Conservation (phyloP, 306 rosid genomes). For the Pueraria montana region DNA sequence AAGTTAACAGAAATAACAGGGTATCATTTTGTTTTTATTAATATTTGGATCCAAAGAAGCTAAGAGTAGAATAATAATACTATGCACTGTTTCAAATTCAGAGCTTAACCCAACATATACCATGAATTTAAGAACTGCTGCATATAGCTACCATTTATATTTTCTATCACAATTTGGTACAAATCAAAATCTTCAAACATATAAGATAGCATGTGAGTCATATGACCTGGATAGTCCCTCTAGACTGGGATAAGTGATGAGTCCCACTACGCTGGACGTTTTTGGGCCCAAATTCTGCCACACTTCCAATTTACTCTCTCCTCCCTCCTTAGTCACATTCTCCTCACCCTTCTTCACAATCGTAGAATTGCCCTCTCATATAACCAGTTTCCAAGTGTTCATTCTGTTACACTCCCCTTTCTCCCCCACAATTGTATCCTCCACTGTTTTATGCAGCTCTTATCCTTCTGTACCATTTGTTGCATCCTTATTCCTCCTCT, state of each 20-base stretch:
- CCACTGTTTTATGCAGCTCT: neutral
- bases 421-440: neutral
- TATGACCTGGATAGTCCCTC: neutral
- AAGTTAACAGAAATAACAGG: constrained; percentile 52
- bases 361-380: neutral
- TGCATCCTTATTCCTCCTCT: neutral
- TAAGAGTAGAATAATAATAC: neutral
- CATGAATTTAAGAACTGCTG: constrained; percentile 18
- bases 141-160: constrained; percentile 8
- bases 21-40: constrained; percentile 12
- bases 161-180: constrained; percentile 14
- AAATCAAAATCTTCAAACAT: constrained; percentile 17
- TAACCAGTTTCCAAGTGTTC: neutral
- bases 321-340: neutral
- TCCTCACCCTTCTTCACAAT: neutral
- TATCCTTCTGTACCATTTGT: neutral
- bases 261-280: neutral
- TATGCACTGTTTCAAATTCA: constrained; percentile 29
- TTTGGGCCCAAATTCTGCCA: neutral
- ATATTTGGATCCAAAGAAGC: constrained; percentile 15
- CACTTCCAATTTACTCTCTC: neutral
- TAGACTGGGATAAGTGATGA: neutral
- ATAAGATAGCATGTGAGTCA: neutral
- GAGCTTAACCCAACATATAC: constrained; percentile 17
- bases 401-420: neutral